Conservation (phyloP, 306 rosid species). For the Vigna unguiculata region DNA sequence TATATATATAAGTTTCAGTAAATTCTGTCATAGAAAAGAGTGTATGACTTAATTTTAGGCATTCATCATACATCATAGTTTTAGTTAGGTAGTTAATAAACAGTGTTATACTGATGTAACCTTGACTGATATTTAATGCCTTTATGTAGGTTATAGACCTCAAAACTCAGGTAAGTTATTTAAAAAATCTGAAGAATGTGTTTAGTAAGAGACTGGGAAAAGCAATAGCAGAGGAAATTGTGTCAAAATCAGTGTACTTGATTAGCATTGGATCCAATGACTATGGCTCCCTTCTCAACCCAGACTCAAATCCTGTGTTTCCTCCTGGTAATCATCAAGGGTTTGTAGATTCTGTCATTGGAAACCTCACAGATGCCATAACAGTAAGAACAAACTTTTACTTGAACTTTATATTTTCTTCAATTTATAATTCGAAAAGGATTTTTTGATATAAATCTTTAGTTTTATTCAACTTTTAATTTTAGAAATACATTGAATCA, state of each 20-base stretch:
- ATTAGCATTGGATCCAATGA: slow-evolving; percentile 54
- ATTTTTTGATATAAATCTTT: too few species aligned
- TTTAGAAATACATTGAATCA: too few species aligned
- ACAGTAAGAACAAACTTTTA: slow-evolving; percentile 28
- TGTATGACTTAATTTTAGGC: too few species aligned
- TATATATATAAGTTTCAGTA: too few species aligned
- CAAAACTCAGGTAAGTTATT: slow-evolving; percentile 50
- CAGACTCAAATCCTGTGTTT: background rate
- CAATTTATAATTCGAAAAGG: too few species aligned
- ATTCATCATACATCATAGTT: too few species aligned
- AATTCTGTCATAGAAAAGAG: too few species aligned
- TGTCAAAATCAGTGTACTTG: slow-evolving; percentile 61
- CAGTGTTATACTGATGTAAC: too few species aligned
- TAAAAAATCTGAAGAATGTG: slow-evolving; percentile 46
- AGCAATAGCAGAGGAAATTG: slow-evolving; percentile 37
- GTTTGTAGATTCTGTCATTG: slow-evolving; percentile 51
- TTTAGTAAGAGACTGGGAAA: slow-evolving; percentile 50
- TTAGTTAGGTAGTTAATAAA: too few species aligned
- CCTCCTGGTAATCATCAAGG: slow-evolving; percentile 20
- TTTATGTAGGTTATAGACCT: slow-evolving; percentile 54
- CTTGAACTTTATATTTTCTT: too few species aligned
- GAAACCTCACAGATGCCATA: slow-evolving; percentile 54
- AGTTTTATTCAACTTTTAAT: too few species aligned
- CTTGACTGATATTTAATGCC: background rate
- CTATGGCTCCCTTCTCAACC: slow-evolving; percentile 13